These are phyloP conservation scores for Rhynchospora breviuscula DNA, from an alignment of 176 grass and related monocot species.

Conservation along the genomic window DNA sequence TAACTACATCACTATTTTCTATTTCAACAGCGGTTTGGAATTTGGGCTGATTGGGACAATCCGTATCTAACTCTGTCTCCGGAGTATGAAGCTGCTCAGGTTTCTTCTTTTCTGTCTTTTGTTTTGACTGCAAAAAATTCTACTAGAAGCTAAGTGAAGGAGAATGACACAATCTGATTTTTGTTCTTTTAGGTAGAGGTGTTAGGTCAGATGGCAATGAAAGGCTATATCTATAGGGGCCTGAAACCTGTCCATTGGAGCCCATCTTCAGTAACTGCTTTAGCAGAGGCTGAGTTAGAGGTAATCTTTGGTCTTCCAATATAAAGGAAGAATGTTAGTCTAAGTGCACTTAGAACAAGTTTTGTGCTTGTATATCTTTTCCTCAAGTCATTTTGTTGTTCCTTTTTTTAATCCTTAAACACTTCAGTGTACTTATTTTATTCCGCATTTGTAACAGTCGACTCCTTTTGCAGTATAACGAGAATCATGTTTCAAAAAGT, in stretches of 20 bases:
- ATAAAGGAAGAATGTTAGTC: not conserved
- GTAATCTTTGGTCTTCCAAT: slow-evolving; percentile 34
- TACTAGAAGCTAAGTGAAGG: not conserved
- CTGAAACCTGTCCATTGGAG: slow-evolving; percentile 96
- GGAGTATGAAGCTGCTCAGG: slow-evolving; percentile 99
- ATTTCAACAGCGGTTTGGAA: slow-evolving; percentile 59
- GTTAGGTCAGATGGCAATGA: slow-evolving; percentile 89
- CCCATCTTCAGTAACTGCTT: slow-evolving; percentile 83
- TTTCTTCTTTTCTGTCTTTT: slow-evolving; percentile 26
- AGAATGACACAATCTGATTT: slow-evolving; percentile 13
- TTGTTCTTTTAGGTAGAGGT: slow-evolving; percentile 67
- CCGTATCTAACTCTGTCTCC: slow-evolving; percentile 87
- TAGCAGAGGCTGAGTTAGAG: slow-evolving; percentile 96
- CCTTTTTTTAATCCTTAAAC: not conserved
- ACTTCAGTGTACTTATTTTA: slow-evolving; percentile 8
- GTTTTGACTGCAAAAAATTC: not conserved
- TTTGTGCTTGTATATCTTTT: slow-evolving; percentile 14
- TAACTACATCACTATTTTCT: not conserved
- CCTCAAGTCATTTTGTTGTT: slow-evolving; percentile 18
- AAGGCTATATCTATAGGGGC: slow-evolving; percentile 92
- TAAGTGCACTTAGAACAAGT: not conserved
- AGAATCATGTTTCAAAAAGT: slow-evolving; percentile 87
- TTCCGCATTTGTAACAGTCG: slow-evolving; percentile 8
- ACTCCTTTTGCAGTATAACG: slow-evolving; percentile 70
- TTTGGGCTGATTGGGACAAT: slow-evolving; percentile 95